phyloP scores from a whole-genome alignment of 495 filamentous ascomycete genomes.

The Neurospora discreta region DNA sequence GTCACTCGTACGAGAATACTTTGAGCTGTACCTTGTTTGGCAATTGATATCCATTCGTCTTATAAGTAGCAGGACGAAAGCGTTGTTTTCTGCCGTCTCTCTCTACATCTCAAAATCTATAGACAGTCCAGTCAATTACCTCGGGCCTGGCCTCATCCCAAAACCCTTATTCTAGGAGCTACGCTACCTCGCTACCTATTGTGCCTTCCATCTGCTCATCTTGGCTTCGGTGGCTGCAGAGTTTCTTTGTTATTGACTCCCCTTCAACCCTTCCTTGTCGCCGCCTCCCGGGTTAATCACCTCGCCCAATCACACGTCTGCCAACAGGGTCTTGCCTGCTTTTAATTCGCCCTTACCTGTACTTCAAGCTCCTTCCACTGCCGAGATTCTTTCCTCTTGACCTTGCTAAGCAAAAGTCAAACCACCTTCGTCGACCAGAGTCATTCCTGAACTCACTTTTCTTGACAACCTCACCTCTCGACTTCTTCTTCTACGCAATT shows the following conservation, averaged over 20 bases:
- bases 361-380: neutral
- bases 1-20: neutral
- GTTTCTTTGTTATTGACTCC: constrained; percentile 5
- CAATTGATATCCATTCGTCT: neutral
- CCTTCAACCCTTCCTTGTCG: neutral
- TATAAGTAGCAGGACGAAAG: neutral
- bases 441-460: neutral
- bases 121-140: neutral
- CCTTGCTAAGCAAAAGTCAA: neutral
- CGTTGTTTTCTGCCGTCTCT: neutral
- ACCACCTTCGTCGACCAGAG: neutral
- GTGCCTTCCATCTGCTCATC: neutral
- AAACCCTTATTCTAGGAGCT: neutral
- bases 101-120: neutral
- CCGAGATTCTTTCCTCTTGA: neutral
- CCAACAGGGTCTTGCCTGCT: neutral
- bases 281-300: neutral
- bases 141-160: neutral
- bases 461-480: neutral
- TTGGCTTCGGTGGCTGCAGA: neutral
- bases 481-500: neutral
- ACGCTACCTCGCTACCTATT: neutral
- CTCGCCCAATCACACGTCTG: neutral
- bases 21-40: neutral
- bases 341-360: neutral